Percentiles rank a stretch among this genome's conserved stretches.
phyloP scores from a whole-genome alignment of 2,329 filamentous ascomycete species.

The Colletotrichum brevisporum region DNA sequence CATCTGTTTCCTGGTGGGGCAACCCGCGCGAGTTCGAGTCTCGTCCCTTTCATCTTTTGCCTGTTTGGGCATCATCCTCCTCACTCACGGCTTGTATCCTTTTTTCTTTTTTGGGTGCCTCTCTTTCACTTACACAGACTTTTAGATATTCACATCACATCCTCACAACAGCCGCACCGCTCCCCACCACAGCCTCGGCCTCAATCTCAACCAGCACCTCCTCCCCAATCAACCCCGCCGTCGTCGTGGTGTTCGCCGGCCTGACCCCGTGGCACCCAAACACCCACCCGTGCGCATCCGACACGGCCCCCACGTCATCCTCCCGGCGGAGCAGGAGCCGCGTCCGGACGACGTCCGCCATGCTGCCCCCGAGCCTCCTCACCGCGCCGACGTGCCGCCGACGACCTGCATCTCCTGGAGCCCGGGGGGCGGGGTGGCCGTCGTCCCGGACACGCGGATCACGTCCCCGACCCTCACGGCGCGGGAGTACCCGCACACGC shows the following conservation, averaged over 20 bases:
- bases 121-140: too few species aligned
- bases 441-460: constrained; percentile 22
- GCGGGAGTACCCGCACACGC: constrained; percentile 22
- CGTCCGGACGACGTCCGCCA: constrained; percentile 35
- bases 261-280: constrained; percentile 17
- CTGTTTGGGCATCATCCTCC: not conserved
- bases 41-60: constrained; percentile 39
- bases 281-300: constrained; percentile 23
- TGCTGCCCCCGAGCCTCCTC: constrained; percentile 12
- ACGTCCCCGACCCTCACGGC: constrained; percentile 12
- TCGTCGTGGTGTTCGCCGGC: constrained; percentile 13
- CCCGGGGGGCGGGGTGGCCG: constrained; percentile 22
- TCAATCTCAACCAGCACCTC: constrained; percentile 26
- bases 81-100: not conserved
- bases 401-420: not conserved
- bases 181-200: constrained; percentile 16
- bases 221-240: constrained; percentile 22
- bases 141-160: not conserved
- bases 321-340: constrained; percentile 29
- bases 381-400: constrained; percentile 18
- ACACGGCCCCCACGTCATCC: constrained; percentile 21
- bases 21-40: constrained; percentile 41
- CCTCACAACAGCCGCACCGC: constrained; percentile 9
- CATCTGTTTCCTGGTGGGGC: constrained; percentile 41
- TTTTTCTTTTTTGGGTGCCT: not conserved